These are phyloP conservation scores for Carex littledalei DNA, from an alignment of 176 grass and related monocot genomes.

Conservation along the genomic window DNA sequence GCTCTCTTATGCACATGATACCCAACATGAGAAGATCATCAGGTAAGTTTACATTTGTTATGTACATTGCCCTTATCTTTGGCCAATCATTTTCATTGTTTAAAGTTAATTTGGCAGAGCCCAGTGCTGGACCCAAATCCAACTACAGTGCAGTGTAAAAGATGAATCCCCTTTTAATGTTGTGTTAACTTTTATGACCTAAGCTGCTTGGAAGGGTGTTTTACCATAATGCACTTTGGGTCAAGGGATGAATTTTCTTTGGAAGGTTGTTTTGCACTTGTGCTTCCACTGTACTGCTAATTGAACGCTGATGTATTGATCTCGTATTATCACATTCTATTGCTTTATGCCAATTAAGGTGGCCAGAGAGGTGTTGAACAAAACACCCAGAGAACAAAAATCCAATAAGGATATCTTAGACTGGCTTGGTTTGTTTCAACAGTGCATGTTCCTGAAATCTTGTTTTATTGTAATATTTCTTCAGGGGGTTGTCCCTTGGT, in stretches of 20 bases:
- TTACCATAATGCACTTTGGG: neutral
- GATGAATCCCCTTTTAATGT: neutral
- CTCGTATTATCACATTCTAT: neutral
- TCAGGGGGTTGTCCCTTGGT: conserved; percentile 82
- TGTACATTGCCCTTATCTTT: conserved; percentile 1
- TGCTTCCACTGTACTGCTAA: neutral
- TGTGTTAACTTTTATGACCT: neutral
- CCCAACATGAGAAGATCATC: conserved; percentile 99
- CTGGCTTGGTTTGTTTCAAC: neutral
- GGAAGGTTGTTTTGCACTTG: neutral
- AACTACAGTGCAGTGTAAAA: neutral
- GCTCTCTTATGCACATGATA: conserved; percentile 97
- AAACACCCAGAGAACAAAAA: neutral
- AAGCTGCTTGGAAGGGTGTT: neutral
- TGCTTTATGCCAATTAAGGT: neutral
- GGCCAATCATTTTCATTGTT: neutral
- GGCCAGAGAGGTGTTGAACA: neutral
- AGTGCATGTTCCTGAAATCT: neutral
- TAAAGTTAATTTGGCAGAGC: neutral
- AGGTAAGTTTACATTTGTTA: conserved; percentile 49
- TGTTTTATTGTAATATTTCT: neutral
- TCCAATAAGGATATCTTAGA: neutral
- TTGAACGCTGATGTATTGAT: neutral
- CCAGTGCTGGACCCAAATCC: neutral
- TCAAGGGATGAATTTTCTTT: neutral